Percentiles rank a stretch among this genome's conserved stretches.
Evolutionary conservation across 2,329 filamentous ascomycete genomes (phyloP).

Genomic region (Remersonia thermophila): DNA sequence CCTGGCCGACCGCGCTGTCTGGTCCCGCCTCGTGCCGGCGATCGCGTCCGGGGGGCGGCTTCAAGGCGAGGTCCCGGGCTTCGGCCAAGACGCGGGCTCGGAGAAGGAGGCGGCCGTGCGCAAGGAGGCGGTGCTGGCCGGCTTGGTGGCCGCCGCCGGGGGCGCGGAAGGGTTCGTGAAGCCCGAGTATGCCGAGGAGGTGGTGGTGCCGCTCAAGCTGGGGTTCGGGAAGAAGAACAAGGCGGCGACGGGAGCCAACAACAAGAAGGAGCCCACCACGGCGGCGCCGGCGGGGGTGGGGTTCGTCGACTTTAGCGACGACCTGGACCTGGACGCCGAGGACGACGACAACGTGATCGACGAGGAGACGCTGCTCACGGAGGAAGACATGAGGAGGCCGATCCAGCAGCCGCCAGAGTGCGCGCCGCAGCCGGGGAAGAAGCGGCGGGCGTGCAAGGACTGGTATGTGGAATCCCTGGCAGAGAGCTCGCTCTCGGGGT

Average conservation of each 20-base stretch:
- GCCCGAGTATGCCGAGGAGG: conserved; percentile 43
- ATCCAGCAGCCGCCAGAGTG: conserved; percentile 76
- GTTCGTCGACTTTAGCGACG: conserved; percentile 55
- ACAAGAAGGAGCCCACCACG: conserved; percentile 14
- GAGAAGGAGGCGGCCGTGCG: conserved; percentile 30
- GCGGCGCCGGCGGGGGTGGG: conserved; percentile 40
- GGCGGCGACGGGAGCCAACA: too few relatives aligned
- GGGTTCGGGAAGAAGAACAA: conserved; percentile 46
- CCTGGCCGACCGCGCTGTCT: conserved; percentile 49
- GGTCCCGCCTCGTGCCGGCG: conserved; percentile 55
- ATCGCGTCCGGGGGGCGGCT: conserved; percentile 59
- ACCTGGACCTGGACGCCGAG: conserved; percentile 46
- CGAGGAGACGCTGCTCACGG: conserved; percentile 75
- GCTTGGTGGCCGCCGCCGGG: conserved; percentile 51
- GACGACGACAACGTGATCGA: conserved; percentile 69
- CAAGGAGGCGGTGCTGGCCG: conserved; percentile 75
- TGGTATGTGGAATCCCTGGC: too few relatives aligned
- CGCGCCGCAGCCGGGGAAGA: conserved; percentile 73
- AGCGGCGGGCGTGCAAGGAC: conserved; percentile 91
- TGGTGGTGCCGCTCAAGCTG: conserved; percentile 51
- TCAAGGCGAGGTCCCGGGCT: conserved; percentile 52
- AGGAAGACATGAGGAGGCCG: conserved; percentile 68
- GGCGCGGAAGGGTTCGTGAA: conserved; percentile 56
- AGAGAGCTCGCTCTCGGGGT: too few relatives aligned
- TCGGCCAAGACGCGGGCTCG: conserved; percentile 48